Percentiles rank a stretch among this genome's conserved stretches.
These are phyloP conservation scores for Rhizomucor pusillus DNA, from an alignment of 371 early-diverging fungal genomes.

Conservation along the genomic window DNA sequence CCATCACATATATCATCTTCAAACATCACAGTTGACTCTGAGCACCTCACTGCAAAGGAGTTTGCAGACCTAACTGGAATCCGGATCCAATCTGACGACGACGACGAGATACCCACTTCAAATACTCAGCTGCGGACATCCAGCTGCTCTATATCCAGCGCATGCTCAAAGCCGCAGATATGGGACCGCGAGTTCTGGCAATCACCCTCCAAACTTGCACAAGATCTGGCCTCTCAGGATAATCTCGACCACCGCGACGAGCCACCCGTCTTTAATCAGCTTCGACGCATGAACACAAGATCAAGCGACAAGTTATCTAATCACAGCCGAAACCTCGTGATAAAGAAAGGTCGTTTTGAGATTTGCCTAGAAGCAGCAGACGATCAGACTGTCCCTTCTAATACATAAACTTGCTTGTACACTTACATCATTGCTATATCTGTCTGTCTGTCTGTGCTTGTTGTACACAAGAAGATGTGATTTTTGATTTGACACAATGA, in stretches of 20 bases:
- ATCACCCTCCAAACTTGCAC: slow-evolving; percentile 1
- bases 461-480: too few species aligned
- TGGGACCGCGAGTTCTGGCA: slow-evolving; percentile 18
- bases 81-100: slow-evolving; percentile 19
- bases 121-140: not conserved
- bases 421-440: too few species aligned
- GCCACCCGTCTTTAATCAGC: slow-evolving; percentile 24
- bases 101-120: slow-evolving; percentile 5
- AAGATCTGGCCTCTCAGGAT: not conserved
- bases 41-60: slow-evolving; percentile 32
- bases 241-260: slow-evolving; percentile 1
- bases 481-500: too few species aligned
- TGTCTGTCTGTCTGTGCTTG: too few species aligned
- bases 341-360: slow-evolving; percentile 43
- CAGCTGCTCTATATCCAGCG: slow-evolving; percentile 1
- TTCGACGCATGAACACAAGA: slow-evolving; percentile 18
- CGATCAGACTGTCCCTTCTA: not conserved
- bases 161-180: not conserved
- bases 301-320: slow-evolving; percentile 6
- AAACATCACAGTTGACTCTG: slow-evolving; percentile 24
- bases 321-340: slow-evolving; percentile 12
- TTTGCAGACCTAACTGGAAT: slow-evolving; percentile 36
- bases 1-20: slow-evolving; percentile 12
- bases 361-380: slow-evolving; percentile 19
- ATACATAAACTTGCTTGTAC: too few species aligned